phyloP scores from a whole-genome alignment of 1,284 basidiomycete genomes.

The Fomitopsis betulina region DNA sequence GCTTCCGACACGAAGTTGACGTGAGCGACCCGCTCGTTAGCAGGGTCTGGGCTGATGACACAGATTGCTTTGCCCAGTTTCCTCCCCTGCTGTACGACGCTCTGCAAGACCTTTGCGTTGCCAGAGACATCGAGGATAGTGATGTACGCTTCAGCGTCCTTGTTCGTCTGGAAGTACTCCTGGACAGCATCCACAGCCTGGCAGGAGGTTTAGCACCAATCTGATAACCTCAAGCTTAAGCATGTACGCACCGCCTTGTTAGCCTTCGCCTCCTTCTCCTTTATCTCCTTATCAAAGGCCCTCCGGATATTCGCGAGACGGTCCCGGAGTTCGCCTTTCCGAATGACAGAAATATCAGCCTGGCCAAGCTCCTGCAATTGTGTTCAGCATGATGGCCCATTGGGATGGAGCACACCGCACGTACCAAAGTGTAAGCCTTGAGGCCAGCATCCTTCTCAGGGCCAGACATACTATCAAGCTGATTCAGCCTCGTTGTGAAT shows the following conservation, averaged over 20 bases:
- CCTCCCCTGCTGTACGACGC: slow-evolving; percentile 72
- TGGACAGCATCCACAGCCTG: slow-evolving; percentile 72
- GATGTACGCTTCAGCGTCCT: slow-evolving; percentile 66
- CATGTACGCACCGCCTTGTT: slow-evolving; percentile 67
- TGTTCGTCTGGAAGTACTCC: slow-evolving; percentile 75
- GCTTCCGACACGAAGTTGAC: slow-evolving; percentile 78
- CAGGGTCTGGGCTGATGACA: slow-evolving; percentile 77
- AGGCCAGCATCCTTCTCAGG: slow-evolving; percentile 84
- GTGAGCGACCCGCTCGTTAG: slow-evolving; percentile 79
- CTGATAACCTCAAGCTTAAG: neutral
- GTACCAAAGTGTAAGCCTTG: slow-evolving; percentile 76
- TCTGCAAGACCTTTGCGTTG: slow-evolving; percentile 82
- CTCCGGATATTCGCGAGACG: slow-evolving; percentile 71
- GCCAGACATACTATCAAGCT: slow-evolving; percentile 61
- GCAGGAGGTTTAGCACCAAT: no score
- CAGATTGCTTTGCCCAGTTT: slow-evolving; percentile 84
- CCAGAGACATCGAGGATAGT: slow-evolving; percentile 70
- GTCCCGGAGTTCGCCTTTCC: slow-evolving; percentile 81
- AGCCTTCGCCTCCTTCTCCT: slow-evolving; percentile 76
- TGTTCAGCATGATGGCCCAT: neutral
- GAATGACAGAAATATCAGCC: slow-evolving; percentile 83
- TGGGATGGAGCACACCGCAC: slow-evolving; percentile 23
- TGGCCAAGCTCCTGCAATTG: slow-evolving; percentile 75
- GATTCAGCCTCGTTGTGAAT: slow-evolving; percentile 62
- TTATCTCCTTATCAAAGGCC: slow-evolving; percentile 81